Evolutionary conservation across 805 yeast species (phyloP), one percentile per base, ranked within the genome.

Genomic region (Ogataea philodendri): DNA sequence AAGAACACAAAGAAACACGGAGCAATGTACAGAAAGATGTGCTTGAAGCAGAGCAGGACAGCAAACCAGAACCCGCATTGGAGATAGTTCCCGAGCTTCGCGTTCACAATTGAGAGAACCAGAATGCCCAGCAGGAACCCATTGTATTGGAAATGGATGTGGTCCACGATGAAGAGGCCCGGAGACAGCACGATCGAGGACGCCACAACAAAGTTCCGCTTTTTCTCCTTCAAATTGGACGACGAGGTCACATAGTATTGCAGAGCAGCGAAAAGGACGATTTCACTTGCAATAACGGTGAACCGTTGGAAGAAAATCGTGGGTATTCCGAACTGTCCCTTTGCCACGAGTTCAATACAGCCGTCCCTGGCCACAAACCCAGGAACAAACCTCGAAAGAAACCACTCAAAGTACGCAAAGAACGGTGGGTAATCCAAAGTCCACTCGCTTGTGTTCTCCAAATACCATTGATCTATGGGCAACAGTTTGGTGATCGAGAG

Each of bases 381-480:
- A 0, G 96, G 95, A 1, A 84, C 90, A 37, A 84, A 69, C 33
- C 70, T 80, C 0, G 95, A 70, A 30, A 93, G 57, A 3, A 70
- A 14, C 84, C 88, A 87, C 59, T 93, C 98, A 50, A 93, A 90
- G 60, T 87, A 89, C 0, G 98, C 98, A 61, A 93, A 93, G 52
- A 88, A 85, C 0, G 99, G 99, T 8, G 99, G 98, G 62, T 90
- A 93, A 59, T 93, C 98, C 25, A 93, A 65, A 0, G 97, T 93
- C 97, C 97, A 93, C 55, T 84, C 88, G 28, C 77, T 74, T 0
- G 86, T 77, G 30, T 68, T 60, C 46, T 93, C 96, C 26, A 69
- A 57, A 56, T 93, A 93, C 99, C 99, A 93, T 36, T 82, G 57
- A 10, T 63, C 62, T 11, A 89, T 31, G 0, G 97, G 97, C 13